phyloP scores from a whole-genome alignment of 2,329 filamentous ascomycete species.

The Botrytis elliptica region DNA sequence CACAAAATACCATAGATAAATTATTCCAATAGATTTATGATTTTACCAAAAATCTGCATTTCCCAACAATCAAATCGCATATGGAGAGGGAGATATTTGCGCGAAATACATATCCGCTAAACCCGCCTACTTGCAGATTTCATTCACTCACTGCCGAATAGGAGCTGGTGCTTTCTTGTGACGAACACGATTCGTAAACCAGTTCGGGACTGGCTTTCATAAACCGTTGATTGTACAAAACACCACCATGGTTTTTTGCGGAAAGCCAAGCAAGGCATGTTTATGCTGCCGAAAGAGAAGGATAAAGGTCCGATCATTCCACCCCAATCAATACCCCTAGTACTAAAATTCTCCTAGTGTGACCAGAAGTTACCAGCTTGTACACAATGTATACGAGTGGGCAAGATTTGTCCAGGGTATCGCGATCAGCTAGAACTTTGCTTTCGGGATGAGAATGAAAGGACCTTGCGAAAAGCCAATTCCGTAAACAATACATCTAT shows the following conservation, averaged over 20 bases:
- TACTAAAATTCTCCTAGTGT: conserved; percentile 40
- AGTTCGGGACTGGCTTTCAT: neutral
- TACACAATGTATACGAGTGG: conserved; percentile 53
- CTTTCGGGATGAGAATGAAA: conserved; percentile 56
- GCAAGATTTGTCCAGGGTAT: conserved; percentile 53
- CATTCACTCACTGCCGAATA: neutral
- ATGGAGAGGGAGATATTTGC: neutral
- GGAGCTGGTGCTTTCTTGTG: neutral
- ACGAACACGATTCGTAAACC: neutral
- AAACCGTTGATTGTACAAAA: neutral
- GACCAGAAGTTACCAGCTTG: conserved; percentile 52
- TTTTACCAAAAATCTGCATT: neutral
- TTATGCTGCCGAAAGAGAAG: conserved; percentile 28
- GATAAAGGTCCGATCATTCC: conserved; percentile 29
- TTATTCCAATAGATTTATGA: neutral
- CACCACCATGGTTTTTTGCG: conserved; percentile 32
- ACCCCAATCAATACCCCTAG: neutral
- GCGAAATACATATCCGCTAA: neutral
- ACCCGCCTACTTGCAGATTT: neutral
- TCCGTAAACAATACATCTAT: neutral
- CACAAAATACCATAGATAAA: neutral
- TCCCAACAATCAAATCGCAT: neutral
- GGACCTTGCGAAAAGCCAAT: conserved; percentile 51
- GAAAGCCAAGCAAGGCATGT: conserved; percentile 27
- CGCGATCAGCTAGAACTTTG: conserved; percentile 55